phyloP scores from a whole-genome alignment of 2,329 filamentous ascomycete species.

The Leptoxyphium fumago region DNA sequence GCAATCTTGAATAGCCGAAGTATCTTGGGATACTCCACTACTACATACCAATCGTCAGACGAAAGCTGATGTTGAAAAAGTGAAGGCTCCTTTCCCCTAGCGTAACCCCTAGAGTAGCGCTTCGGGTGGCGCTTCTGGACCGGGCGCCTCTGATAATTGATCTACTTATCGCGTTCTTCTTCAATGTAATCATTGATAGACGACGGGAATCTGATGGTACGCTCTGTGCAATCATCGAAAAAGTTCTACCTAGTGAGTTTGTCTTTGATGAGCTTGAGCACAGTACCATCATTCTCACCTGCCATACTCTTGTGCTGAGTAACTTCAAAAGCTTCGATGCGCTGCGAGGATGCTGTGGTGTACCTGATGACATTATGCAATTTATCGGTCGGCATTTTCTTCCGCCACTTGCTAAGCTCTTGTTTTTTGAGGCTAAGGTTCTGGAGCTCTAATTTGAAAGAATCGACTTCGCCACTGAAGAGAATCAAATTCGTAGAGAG shows the following conservation, averaged over 20 bases:
- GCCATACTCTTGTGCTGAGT: conserved; percentile 2
- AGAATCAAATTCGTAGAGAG: conserved; percentile 6
- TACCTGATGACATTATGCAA: conserved; percentile 6
- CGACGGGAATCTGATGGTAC: conserved; percentile 4
- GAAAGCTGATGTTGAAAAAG: too few relatives aligned
- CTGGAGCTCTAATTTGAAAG: conserved; percentile 3
- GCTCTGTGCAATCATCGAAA: conserved; percentile 3
- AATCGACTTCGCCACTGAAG: conserved; percentile 3
- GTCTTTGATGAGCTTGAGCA: conserved; percentile 4
- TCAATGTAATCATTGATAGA: conserved; percentile 4
- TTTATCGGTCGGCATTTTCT: conserved; percentile 4
- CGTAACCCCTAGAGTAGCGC: too few relatives aligned
- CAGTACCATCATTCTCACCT: conserved; percentile 2
- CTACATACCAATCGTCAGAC: conserved; percentile 2
- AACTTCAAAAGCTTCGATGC: conserved; percentile 1
- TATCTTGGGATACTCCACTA: conserved; percentile 1
- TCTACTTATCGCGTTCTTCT: conserved; percentile 1
- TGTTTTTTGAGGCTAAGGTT: background rate
- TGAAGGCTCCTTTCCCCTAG: too few relatives aligned
- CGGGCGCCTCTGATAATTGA: too few relatives aligned
- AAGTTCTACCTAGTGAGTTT: conserved; percentile 4
- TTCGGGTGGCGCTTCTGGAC: too few relatives aligned
- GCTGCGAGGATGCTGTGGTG: conserved; percentile 3
- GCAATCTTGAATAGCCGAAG: conserved; percentile 1
- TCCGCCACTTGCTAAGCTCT: conserved; percentile 4